These are phyloP conservation scores for Clitopilus hobsonii DNA, from an alignment of 768 basidiomycete species.

Conservation along the genomic window DNA sequence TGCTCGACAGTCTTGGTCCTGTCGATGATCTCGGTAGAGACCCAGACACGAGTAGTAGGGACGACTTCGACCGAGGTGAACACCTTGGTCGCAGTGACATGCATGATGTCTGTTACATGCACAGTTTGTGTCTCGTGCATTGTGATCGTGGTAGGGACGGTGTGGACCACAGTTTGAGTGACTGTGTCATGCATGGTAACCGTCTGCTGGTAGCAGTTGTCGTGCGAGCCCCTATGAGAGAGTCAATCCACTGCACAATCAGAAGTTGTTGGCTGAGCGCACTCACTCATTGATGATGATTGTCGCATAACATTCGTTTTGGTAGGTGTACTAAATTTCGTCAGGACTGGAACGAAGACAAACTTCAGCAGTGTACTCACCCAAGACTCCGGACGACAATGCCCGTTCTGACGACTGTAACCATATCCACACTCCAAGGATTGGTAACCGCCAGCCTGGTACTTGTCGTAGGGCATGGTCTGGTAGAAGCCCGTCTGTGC, in stretches of 20 bases:
- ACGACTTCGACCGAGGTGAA: constrained; percentile 49
- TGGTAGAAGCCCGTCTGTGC: constrained; percentile 35
- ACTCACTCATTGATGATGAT: constrained; percentile 44
- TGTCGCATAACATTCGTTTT: constrained; percentile 57
- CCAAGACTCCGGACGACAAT: constrained; percentile 54
- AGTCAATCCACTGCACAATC: neutral
- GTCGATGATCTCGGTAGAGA: constrained; percentile 63
- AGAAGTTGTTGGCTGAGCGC: neutral
- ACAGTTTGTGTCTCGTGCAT: constrained; percentile 27
- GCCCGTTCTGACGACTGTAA: constrained; percentile 53
- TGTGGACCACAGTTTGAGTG: constrained; percentile 15
- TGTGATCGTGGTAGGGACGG: constrained; percentile 41
- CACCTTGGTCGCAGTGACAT: constrained; percentile 37
- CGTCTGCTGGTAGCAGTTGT: constrained; percentile 22
- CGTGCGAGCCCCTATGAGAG: constrained; percentile 10
- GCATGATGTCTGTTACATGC: constrained; percentile 35
- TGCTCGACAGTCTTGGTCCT: constrained; percentile 49
- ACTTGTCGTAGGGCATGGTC: constrained; percentile 55
- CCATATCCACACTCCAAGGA: constrained; percentile 70
- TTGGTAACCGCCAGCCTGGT: constrained; percentile 60
- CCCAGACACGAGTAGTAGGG: constrained; percentile 63
- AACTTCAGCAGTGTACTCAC: constrained; percentile 28
- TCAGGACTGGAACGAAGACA: neutral
- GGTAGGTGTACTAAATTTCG: constrained; percentile 28
- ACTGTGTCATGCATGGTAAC: constrained; percentile 33